A percentile compares a stretch with the other conserved stretches of the same genome.
Evolutionary conservation across 78 protist genomes (phyloP).

Genomic region (Parvularia atlantis): DNA sequence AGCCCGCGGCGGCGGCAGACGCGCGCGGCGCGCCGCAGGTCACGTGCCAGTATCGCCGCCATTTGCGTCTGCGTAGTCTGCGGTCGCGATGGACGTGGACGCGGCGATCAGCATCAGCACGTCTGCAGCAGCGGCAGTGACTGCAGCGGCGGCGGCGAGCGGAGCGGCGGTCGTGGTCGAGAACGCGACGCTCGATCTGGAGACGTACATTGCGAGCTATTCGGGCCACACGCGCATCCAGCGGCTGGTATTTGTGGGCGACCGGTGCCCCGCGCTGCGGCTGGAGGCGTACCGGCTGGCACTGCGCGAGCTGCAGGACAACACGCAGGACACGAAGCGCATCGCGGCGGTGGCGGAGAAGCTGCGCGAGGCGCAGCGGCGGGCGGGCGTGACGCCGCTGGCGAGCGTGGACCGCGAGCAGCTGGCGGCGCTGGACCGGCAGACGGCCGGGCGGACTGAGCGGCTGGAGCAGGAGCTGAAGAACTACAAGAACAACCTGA

Average conservation of each 20-base stretch:
- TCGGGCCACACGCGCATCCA: conserved; percentile 33
- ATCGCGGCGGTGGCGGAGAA: not conserved
- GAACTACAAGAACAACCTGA: conserved; percentile 36
- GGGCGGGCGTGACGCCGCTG: not conserved
- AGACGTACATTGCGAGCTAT: conserved; percentile 34
- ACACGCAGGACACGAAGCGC: not conserved
- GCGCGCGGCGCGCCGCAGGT: too few species aligned
- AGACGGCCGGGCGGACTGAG: conserved; percentile 1
- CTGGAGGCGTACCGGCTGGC: conserved; percentile 32
- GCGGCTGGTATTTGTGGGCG: conserved; percentile 36
- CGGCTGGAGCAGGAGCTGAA: conserved; percentile 53
- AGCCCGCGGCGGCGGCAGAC: too few species aligned
- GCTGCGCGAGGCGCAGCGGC: not conserved
- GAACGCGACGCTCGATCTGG: too few species aligned
- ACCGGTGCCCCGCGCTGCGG: conserved; percentile 13
- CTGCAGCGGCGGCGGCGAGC: too few species aligned
- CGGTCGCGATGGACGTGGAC: too few species aligned
- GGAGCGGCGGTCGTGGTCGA: too few species aligned
- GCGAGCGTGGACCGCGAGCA: not conserved
- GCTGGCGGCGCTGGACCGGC: not conserved
- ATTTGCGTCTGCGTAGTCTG: too few species aligned
- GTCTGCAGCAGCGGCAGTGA: too few species aligned
- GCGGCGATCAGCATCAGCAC: too few species aligned
- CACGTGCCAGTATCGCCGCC: too few species aligned
- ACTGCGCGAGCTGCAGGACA: conserved; percentile 13